Percentiles rank a stretch among this genome's conserved stretches.
phyloP scores from a whole-genome alignment of 176 grass and related monocot genomes.

The Metroxylon sagu region DNA sequence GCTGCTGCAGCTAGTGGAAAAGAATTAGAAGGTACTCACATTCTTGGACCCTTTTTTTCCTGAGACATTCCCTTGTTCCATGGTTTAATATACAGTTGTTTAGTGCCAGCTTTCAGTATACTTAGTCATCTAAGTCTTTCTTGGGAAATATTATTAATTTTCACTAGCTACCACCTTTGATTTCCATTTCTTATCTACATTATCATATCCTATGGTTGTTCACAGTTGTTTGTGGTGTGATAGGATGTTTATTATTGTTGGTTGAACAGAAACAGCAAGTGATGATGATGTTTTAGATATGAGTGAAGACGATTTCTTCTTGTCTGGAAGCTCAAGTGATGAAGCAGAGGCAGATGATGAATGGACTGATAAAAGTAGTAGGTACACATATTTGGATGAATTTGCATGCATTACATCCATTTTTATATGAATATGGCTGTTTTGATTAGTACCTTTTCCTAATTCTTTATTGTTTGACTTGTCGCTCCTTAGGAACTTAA shows the following conservation, averaged over 20 bases:
- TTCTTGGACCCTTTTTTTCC: neutral
- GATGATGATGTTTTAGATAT: constrained; percentile 89
- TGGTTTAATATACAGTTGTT: too few relatives aligned
- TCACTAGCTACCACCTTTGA: too few relatives aligned
- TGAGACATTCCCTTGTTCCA: too few relatives aligned
- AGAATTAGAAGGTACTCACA: constrained; percentile 67
- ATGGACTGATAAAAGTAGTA: constrained; percentile 89
- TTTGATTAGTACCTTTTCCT: too few relatives aligned
- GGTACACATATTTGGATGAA: constrained; percentile 32
- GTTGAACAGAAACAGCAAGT: constrained; percentile 71
- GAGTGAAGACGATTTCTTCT: constrained; percentile 94
- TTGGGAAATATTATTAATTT: too few relatives aligned
- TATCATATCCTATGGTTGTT: too few relatives aligned
- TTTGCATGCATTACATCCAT: too few relatives aligned
- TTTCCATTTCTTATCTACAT: too few relatives aligned
- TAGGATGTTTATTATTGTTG: neutral
- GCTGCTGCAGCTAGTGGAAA: constrained; percentile 76
- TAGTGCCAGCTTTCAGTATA: too few relatives aligned
- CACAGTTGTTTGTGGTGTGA: neutral
- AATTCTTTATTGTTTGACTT: neutral
- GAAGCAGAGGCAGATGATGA: constrained; percentile 96
- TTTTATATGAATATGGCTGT: too few relatives aligned
- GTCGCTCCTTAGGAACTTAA: neutral
- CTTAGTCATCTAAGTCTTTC: too few relatives aligned
- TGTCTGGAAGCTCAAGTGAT: constrained; percentile 95